Base-by-base conservation (phyloP, 345 rosid species). In the Hibiscus tridactylites region DNA sequence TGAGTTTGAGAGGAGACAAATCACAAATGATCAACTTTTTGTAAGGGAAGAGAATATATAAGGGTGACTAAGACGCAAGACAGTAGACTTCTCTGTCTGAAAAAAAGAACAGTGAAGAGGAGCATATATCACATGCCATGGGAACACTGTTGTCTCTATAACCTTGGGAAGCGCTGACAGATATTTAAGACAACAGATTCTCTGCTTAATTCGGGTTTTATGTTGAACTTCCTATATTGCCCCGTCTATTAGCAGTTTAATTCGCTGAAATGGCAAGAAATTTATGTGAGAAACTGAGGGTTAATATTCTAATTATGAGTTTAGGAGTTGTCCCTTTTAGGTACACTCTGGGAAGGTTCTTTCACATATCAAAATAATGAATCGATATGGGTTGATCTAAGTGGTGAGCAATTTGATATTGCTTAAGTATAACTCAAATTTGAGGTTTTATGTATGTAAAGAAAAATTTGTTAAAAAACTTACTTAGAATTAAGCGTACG, bases 121-220 rank as follows among this genome's bases (percentile, higher is more conserved):
- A 73, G 74, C 70, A 74, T 5, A 73, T 67, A 61, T 79, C 92
- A 91, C 87, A 83, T 87, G 90, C 77, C 75, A 44, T 62, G 53
- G 73, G 82, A 66, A 79, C 81, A 83, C 79, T 73, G 77, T 61
- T 80, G 90, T 80, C 84, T 75, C 78, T 69, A 65, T 61, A 77
- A 81, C 58, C 57, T 69, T 53, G 1, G 11, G 29, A 31, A 29
- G 35, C 12, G 12, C 28, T 49, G 59, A 47, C 49, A 47, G 57
- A 61, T 26, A 61, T 33, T 68, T 61, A 31, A 52, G 75, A 65
- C 65, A 67, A 39, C 60, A 35, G 75, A 75, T 65, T 75, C 52
- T 15, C 70, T 65, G 56, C 79, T 62, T 75, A 64, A 71, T 71
- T 60, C 19, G 71, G 52, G 61, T 68, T 64, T 64, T 54, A 53